A percentile compares a stretch with the other conserved stretches of the same genome.
phyloP scores from a whole-genome alignment of 2,329 filamentous ascomycete genomes.

The Dactylellina haptotyla region DNA sequence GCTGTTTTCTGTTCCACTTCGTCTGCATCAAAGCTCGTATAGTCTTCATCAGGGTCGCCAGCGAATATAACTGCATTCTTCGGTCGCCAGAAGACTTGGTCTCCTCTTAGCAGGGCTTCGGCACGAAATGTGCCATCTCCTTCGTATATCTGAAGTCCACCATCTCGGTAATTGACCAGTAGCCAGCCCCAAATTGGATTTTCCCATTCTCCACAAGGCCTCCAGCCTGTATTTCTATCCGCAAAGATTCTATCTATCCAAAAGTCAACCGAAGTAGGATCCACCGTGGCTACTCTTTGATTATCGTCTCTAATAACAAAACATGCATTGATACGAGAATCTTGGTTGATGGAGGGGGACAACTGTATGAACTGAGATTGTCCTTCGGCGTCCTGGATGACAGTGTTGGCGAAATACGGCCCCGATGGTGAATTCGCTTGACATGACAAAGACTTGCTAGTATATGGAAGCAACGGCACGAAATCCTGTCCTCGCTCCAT shows the following conservation, averaged over 20 bases:
- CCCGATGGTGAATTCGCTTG: too few species aligned
- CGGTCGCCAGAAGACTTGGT: conserved; percentile 60
- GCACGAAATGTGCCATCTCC: conserved; percentile 63
- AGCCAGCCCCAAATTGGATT: conserved; percentile 64
- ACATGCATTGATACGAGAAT: conserved; percentile 61
- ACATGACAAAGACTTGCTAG: too few species aligned
- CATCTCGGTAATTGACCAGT: conserved; percentile 63
- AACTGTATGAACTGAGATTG: conserved; percentile 62
- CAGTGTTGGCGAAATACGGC: too few species aligned
- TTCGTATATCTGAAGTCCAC: conserved; percentile 63
- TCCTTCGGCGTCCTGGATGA: conserved; percentile 23
- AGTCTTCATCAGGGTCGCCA: too few species aligned
- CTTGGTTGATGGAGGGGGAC: conserved; percentile 63
- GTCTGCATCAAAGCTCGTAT: too few species aligned
- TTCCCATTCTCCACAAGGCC: conserved; percentile 60
- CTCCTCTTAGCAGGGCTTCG: conserved; percentile 62
- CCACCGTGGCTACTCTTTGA: neutral
- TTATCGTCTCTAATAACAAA: conserved; percentile 58
- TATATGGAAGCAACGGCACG: too few species aligned
- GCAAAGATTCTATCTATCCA: neutral
- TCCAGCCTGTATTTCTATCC: conserved; percentile 43
- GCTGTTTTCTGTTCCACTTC: too few species aligned
- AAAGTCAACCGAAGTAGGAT: too few species aligned
- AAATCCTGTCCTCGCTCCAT: too few species aligned
- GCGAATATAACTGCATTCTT: conserved; percentile 55